Evolutionary conservation across 139 green algal genomes (phyloP).

Genomic region (Volvox africanus): DNA sequence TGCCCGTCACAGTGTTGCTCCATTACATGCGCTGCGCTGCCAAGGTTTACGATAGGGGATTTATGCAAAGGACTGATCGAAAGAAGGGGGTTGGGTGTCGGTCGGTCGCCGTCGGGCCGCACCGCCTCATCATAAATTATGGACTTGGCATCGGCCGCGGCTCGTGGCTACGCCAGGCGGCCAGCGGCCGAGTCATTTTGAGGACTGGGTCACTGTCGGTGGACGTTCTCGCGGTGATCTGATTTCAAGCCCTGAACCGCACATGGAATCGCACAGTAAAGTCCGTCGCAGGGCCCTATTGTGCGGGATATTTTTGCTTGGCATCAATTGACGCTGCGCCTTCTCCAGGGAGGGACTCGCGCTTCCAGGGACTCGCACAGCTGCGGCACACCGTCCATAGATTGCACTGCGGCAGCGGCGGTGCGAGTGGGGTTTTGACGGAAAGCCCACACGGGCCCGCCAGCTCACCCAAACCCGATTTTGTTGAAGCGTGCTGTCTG

Average conservation of each 20-base stretch:
- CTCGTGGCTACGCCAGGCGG: neutral
- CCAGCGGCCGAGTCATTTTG: neutral
- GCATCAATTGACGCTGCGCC: neutral
- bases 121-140: too few species aligned
- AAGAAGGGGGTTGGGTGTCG: too few species aligned
- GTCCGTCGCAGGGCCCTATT: neutral
- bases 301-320: neutral
- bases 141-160: too few species aligned
- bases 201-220: neutral
- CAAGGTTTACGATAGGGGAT: neutral
- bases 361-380: neutral
- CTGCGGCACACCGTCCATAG: neutral
- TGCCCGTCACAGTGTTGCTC: neutral
- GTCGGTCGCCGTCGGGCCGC: neutral
- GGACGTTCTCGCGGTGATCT: too few species aligned
- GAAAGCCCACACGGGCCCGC: neutral
- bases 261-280: neutral
- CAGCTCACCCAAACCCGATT: neutral
- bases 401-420: neutral
- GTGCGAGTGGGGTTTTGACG: neutral
- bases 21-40: neutral
- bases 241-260: neutral
- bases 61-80: neutral
- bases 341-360: neutral
- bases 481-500: neutral